Percentiles rank a stretch among this genome's conserved stretches.
phyloP scores from a whole-genome alignment of 345 rosid genomes.

The Melaleuca quinquenervia region DNA sequence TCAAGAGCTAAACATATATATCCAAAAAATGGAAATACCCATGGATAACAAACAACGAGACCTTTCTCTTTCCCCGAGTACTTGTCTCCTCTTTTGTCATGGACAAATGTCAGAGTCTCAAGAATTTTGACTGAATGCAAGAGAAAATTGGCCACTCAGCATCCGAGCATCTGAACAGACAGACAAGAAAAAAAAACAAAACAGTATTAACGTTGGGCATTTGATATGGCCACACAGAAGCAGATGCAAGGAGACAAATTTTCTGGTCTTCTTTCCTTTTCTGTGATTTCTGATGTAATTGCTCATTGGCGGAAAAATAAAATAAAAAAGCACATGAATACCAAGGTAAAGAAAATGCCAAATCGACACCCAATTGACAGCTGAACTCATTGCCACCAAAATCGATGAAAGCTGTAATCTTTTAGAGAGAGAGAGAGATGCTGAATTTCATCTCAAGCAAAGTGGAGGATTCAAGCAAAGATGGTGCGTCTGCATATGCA shows the following conservation, averaged over 20 bases:
- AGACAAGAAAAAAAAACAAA: neutral
- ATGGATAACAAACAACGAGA: neutral
- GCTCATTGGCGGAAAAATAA: neutral
- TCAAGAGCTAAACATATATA: neutral
- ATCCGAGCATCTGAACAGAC: neutral
- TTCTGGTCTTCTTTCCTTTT: neutral
- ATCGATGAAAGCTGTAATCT: neutral
- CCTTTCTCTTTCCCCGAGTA: neutral
- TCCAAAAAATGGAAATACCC: neutral
- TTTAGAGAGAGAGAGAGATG: neutral
- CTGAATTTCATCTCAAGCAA: neutral
- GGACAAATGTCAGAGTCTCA: neutral
- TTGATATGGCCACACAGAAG: neutral
- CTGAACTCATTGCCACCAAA: neutral
- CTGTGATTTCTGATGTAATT: neutral
- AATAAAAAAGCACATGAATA: neutral
- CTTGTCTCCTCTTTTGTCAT: neutral
- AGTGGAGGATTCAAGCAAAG: neutral
- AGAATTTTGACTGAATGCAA: neutral
- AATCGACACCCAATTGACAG: neutral
- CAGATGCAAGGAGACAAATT: neutral
- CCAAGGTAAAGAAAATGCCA: neutral
- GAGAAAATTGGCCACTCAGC: neutral
- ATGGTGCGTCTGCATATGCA: neutral
- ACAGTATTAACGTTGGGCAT: neutral